A percentile compares a stretch with the other conserved stretches of the same genome.
Evolutionary conservation across 345 rosid genomes (phyloP).

Genomic region (Draba incana): DNA sequence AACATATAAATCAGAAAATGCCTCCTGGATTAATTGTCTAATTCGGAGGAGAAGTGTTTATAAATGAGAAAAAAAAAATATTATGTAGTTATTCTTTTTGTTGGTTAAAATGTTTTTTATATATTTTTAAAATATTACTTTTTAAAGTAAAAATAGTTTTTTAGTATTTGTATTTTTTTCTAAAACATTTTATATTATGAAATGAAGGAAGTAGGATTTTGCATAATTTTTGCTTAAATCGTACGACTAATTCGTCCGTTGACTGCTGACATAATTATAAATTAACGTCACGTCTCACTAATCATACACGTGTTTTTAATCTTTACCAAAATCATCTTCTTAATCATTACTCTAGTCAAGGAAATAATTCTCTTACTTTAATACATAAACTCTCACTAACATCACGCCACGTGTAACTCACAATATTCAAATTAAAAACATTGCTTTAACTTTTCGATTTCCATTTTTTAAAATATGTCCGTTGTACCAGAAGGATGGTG

Average conservation of each 20-base stretch:
- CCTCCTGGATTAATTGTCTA: too few species aligned
- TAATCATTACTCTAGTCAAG: constrained; percentile 22
- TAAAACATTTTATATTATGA: too few species aligned
- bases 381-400: constrained; percentile 1
- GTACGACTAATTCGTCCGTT: constrained; percentile 22
- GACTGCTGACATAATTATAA: constrained; percentile 21
- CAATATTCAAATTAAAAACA: background rate
- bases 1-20: too few species aligned
- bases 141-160: too few species aligned
- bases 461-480: constrained; percentile 14
- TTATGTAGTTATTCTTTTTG: too few species aligned
- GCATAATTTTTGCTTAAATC: constrained; percentile 25
- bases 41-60: too few species aligned
- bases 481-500: constrained; percentile 38
- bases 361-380: background rate
- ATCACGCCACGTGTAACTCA: constrained; percentile 30
- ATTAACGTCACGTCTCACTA: constrained; percentile 18
- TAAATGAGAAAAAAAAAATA: too few species aligned
- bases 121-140: too few species aligned
- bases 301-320: constrained; percentile 30
- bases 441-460: constrained; percentile 28
- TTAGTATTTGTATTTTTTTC: too few species aligned
- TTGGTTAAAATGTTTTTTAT: too few species aligned
- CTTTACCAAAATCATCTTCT: constrained; percentile 3
- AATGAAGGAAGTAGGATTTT: too few species aligned